Evolutionary conservation across 352 stramenopile species (phyloP).

Genomic region (Pythium sukuiense): DNA sequence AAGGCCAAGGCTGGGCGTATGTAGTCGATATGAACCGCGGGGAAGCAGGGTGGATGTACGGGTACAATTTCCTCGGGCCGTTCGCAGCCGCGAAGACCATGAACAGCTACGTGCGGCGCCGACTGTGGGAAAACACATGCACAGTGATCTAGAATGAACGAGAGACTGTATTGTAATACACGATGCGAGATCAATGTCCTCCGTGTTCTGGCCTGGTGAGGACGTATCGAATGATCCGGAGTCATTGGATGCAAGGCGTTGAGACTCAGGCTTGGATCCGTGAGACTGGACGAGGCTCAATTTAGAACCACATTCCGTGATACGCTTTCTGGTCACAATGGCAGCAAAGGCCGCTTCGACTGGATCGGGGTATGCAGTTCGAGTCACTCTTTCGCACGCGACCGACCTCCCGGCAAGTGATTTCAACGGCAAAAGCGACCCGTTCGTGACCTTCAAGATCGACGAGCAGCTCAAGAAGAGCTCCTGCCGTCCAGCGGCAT

Average conservation of each 20-base stretch:
- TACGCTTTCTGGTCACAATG: background rate
- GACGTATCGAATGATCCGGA: background rate
- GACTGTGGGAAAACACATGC: conserved; percentile 74
- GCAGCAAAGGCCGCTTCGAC: background rate
- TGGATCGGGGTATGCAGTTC: conserved; percentile 14
- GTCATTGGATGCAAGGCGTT: background rate
- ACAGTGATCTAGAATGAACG: conserved; percentile 7
- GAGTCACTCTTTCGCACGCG: conserved; percentile 34
- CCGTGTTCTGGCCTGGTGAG: background rate
- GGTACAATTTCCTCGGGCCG: conserved; percentile 54
- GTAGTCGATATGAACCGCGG: conserved; percentile 44
- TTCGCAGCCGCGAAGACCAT: conserved; percentile 53
- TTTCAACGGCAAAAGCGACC: conserved; percentile 35
- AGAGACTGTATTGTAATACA: background rate
- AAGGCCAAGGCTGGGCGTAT: conserved; percentile 54
- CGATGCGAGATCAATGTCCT: background rate
- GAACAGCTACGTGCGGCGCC: conserved; percentile 62
- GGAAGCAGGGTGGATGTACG: conserved; percentile 64
- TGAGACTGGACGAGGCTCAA: background rate
- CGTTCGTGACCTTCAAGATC: conserved; percentile 35
- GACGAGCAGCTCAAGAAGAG: conserved; percentile 27
- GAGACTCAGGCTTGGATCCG: background rate
- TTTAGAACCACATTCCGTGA: background rate
- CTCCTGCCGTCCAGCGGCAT: conserved; percentile 26
- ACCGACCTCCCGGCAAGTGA: conserved; percentile 32